Conservation (phyloP, 805 yeast genomes). For the Metschnikowia matae region DNA sequence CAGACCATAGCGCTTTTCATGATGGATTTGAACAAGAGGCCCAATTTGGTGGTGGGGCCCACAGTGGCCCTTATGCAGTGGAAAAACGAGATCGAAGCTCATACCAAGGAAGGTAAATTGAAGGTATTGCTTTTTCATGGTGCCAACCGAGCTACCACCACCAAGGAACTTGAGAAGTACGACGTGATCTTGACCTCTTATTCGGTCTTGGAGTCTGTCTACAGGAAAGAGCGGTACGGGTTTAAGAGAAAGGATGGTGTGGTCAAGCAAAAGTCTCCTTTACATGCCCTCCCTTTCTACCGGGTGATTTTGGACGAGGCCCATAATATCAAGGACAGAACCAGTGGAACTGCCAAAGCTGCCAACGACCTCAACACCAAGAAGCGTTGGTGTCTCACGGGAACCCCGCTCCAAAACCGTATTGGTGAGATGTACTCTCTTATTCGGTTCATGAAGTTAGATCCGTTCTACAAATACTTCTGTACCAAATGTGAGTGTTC, state of each 20-base stretch:
- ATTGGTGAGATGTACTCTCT: conserved; percentile 95
- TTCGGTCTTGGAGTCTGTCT: conserved; percentile 85
- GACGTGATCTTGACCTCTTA: conserved; percentile 91
- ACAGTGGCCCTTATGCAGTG: conserved; percentile 99
- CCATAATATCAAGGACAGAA: conserved; percentile 93
- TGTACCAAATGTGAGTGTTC: conserved; percentile 92
- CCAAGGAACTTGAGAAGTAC: conserved; percentile 52
- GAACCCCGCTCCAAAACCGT: conserved; percentile 94
- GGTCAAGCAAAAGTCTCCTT: conserved; percentile 68
- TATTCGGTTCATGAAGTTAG: conserved; percentile 75
- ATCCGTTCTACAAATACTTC: conserved; percentile 84
- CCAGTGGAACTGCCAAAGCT: conserved; percentile 89
- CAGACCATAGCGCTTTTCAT: conserved; percentile 89
- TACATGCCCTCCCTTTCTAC: conserved; percentile 74
- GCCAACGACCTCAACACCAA: conserved; percentile 69
- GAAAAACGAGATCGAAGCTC: conserved; percentile 87
- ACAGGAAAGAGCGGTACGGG: conserved; percentile 78
- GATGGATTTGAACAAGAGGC: conserved; percentile 60
- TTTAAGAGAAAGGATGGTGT: conserved; percentile 67
- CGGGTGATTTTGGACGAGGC: conserved; percentile 94
- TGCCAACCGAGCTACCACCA: conserved; percentile 60
- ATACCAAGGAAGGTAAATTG: conserved; percentile 63
- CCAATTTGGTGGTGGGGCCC: conserved; percentile 91
- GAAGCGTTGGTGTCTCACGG: conserved; percentile 88
- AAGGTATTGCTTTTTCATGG: conserved; percentile 81